Evolutionary conservation across 345 rosid species (phyloP).

Genomic region (Gossypium raimondii): DNA sequence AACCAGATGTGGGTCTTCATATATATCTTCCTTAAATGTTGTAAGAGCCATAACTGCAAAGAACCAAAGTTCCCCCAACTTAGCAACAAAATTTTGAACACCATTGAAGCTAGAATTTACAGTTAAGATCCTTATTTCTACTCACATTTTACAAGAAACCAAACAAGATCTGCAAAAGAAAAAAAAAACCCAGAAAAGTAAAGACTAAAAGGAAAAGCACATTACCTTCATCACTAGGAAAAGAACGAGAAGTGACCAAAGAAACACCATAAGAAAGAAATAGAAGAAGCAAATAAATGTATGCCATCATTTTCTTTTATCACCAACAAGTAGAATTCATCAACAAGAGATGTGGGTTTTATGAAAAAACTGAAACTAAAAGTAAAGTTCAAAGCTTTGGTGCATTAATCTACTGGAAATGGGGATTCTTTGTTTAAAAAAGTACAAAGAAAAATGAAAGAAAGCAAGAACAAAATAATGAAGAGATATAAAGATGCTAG

Average conservation of each 20-base stretch:
- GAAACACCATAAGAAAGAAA: slow-evolving; percentile 40
- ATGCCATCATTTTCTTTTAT: slow-evolving; percentile 37
- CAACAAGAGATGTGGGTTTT: slow-evolving; percentile 19
- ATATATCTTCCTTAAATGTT: slow-evolving; percentile 77
- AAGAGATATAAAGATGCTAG: slow-evolving; percentile 16
- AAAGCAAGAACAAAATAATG: slow-evolving; percentile 16
- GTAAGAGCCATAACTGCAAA: slow-evolving; percentile 59
- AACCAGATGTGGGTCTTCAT: slow-evolving; percentile 75
- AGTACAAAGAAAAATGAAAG: slow-evolving; percentile 4
- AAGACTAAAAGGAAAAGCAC: background rate
- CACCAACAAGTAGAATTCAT: slow-evolving; percentile 32
- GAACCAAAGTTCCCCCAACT: slow-evolving; percentile 18
- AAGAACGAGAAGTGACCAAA: slow-evolving; percentile 44
- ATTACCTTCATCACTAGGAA: slow-evolving; percentile 64
- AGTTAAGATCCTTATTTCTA: background rate
- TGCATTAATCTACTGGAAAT: slow-evolving; percentile 13
- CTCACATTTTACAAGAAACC: slow-evolving; percentile 20
- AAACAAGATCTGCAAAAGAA: slow-evolving; percentile 48
- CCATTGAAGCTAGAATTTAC: background rate
- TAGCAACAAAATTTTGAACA: slow-evolving; percentile 13
- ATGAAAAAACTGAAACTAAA: slow-evolving; percentile 8
- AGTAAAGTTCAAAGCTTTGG: slow-evolving; percentile 15
- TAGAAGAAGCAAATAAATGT: slow-evolving; percentile 32
- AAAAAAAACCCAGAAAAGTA: background rate
- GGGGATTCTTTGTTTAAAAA: background rate